Evolutionary conservation across 805 yeast species (phyloP).

Genomic region (Yarrowia phangngaensis): DNA sequence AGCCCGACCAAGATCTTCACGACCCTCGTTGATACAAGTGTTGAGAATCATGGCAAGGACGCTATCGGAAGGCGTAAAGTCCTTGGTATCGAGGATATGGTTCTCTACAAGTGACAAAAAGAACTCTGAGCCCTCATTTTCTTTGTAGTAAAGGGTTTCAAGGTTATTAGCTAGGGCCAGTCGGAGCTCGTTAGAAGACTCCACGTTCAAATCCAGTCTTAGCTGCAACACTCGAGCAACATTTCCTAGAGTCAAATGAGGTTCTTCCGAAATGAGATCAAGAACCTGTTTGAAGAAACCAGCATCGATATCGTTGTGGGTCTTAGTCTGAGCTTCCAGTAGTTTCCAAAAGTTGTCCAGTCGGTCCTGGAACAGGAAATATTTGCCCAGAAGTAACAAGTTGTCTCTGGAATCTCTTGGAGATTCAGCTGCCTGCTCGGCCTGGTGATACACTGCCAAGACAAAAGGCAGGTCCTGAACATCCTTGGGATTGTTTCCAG

Average conservation of each 20-base stretch:
- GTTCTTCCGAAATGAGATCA: neutral
- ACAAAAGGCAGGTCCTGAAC: conserved; percentile 17
- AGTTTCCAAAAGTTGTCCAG: conserved; percentile 25
- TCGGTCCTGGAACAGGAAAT: conserved; percentile 13
- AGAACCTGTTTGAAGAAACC: conserved; percentile 21
- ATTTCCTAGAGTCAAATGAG: conserved; percentile 13
- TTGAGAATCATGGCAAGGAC: conserved; percentile 10
- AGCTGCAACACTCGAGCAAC: conserved; percentile 11
- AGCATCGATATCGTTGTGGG: conserved; percentile 25
- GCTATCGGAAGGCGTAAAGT: conserved; percentile 2
- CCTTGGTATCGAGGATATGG: conserved; percentile 14
- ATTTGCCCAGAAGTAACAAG: conserved; percentile 19
- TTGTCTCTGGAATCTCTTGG: conserved; percentile 9
- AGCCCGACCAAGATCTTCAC: conserved; percentile 15
- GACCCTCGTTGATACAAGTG: conserved; percentile 11
- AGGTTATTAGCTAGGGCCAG: neutral
- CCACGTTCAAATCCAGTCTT: neutral
- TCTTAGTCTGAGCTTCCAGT: conserved; percentile 25
- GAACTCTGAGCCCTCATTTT: conserved; percentile 20
- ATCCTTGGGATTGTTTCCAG: conserved; percentile 15
- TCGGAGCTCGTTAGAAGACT: conserved; percentile 6
- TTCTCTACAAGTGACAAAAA: conserved; percentile 4
- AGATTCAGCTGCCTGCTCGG: conserved; percentile 17
- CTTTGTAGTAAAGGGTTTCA: conserved; percentile 15
- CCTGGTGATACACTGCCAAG: conserved; percentile 23